Conservation (phyloP, 495 filamentous ascomycete genomes). For the Penicillium canescens region DNA sequence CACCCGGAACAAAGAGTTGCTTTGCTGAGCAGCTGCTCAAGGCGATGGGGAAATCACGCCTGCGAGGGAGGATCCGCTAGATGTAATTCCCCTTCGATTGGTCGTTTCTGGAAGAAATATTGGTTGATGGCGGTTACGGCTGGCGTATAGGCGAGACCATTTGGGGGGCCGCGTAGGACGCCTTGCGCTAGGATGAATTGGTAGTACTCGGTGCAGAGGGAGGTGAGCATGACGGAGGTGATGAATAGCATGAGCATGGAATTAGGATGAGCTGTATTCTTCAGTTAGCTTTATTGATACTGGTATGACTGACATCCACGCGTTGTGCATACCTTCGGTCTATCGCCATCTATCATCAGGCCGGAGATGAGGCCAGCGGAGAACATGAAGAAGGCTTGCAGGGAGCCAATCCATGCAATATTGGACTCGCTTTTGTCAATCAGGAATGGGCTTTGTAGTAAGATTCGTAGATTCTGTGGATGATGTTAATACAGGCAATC, state of each 20-base stretch:
- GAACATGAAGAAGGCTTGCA: constrained; percentile 36
- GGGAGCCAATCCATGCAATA: constrained; percentile 49
- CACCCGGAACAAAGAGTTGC: constrained; percentile 50
- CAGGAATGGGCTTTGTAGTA: constrained; percentile 10
- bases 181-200: constrained; percentile 60
- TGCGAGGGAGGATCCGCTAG: constrained; percentile 36
- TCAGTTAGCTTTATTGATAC: too few relatives aligned
- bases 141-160: constrained; percentile 35
- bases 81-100: constrained; percentile 31
- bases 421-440: constrained; percentile 19
- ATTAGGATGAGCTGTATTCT: constrained; percentile 8
- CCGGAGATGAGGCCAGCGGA: constrained; percentile 23
- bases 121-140: constrained; percentile 27
- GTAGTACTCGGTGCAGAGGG: constrained; percentile 53
- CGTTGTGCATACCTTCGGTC: constrained; percentile 12
- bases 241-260: constrained; percentile 19
- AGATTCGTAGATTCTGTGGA: neutral
- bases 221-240: constrained; percentile 50
- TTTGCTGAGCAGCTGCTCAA: constrained; percentile 22
- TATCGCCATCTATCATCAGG: constrained; percentile 28
- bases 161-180: constrained; percentile 42
- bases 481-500: too few relatives aligned
- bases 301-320: neutral
- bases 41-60: constrained; percentile 33
- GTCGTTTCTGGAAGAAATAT: constrained; percentile 37